Evolutionary conservation across 345 rosid genomes (phyloP), one percentile per base, ranked within the genome.

Genomic region (Rubroshorea leprosula): DNA sequence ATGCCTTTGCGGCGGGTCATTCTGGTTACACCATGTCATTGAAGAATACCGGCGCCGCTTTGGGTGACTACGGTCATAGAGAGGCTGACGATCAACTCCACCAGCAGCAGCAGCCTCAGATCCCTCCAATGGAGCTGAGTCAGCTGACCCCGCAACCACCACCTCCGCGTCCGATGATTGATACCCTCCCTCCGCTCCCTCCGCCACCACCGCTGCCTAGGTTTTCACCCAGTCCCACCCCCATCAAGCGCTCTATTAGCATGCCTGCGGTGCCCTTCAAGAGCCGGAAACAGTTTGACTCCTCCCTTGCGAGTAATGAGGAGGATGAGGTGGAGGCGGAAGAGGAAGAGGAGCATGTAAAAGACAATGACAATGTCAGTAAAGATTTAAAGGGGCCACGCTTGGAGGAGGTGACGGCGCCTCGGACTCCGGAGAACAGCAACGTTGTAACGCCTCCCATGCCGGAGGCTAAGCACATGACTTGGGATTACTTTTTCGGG

Each of bases 31-130:
- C 89, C 19, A 49, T 85, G 51, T 76, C 92, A 13, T 63, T 93
- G 14, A 93, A 93, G 73, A 83, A 87, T 72, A 76, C 87, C 0
- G 97, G 99, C 5, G 97, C 99, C 27, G 91, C 92, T 22, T 77
- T 93, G 47, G 79, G 92, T 68, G 99, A 87, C 74, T 93, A 85
- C 62, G 90, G 83, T 41, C 96, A 79, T 26, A 96, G 95, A 3
- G 99, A 93, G 74, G 76, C 81, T 4, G 82, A 55, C 26, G 82
- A 61, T 0, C 59, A 73, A 17, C 57, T 63, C 17, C 60, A 60
- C 53, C 47, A 54, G 2, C 68, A 73, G 26, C 65, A 77, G 54
- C 61, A 49, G 58, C 31, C 31, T 22, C 80, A 51, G 29, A 66
- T 70, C 11, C 72, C 51, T 7, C 74, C 80, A 5, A 68, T 61